phyloP scores from a whole-genome alignment of 371 early-diverging fungal species.

The Blakeslea trispora region DNA sequence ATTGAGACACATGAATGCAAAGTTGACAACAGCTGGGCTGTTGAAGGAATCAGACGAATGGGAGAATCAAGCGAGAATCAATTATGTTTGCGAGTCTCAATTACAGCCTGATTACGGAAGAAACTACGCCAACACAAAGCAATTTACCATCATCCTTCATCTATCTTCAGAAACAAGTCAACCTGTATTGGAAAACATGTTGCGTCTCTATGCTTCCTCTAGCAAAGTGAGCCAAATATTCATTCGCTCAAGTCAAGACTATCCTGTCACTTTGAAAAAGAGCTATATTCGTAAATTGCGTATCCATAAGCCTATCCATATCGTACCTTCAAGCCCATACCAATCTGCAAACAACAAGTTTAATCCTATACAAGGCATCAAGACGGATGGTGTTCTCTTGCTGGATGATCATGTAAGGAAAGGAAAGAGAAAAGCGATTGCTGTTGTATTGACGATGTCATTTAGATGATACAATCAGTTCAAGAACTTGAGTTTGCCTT shows the following conservation, averaged over 20 bases:
- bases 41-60: constrained; percentile 9
- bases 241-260: constrained; percentile 4
- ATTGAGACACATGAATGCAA: constrained; percentile 12
- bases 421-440: neutral
- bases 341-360: constrained; percentile 27
- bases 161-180: neutral
- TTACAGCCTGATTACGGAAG: constrained; percentile 15
- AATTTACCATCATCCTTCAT: constrained; percentile 24
- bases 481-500: constrained; percentile 22
- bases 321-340: neutral
- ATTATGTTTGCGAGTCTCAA: constrained; percentile 11
- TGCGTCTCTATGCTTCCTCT: constrained; percentile 11
- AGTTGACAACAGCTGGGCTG: constrained; percentile 11
- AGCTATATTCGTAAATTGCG: constrained; percentile 8
- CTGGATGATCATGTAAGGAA: constrained; percentile 33
- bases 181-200: neutral
- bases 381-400: constrained; percentile 25
- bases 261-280: constrained; percentile 2
- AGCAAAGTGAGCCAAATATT: constrained; percentile 17
- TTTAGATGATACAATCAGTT: constrained; percentile 14
- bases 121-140: constrained; percentile 13
- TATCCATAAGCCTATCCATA: constrained; percentile 13
- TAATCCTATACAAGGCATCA: constrained; percentile 31
- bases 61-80: neutral
- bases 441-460: neutral